Percentiles rank a stretch among this genome's conserved stretches.
Conservation (phyloP, 148 eudicot genomes). For the Rhododendron molle region DNA sequence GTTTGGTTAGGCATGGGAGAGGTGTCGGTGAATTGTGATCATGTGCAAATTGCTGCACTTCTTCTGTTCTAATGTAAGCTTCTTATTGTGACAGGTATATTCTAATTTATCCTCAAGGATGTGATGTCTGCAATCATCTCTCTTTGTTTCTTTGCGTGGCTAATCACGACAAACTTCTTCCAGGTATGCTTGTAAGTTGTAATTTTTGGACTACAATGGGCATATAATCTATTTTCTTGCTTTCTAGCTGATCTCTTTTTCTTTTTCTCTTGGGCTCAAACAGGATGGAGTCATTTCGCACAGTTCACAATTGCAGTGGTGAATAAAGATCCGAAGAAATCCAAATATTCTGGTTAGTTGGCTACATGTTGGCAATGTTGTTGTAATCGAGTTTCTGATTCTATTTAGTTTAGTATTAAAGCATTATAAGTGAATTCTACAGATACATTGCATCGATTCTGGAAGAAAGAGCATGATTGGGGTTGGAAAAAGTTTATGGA, state of each 20-base stretch:
- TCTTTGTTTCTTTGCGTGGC: constrained; percentile 92
- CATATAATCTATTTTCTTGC: background rate
- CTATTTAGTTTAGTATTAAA: constrained; percentile 1
- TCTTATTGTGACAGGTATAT: constrained; percentile 61
- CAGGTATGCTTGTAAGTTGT: constrained; percentile 42
- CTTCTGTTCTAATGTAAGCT: background rate
- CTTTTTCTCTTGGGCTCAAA: constrained; percentile 5
- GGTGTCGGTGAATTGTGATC: background rate
- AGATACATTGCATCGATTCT: constrained; percentile 90
- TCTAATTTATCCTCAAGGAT: constrained; percentile 90
- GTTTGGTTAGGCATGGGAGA: background rate
- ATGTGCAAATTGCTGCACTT: background rate
- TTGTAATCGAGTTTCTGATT: background rate
- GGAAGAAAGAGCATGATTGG: constrained; percentile 99
- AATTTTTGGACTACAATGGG: background rate
- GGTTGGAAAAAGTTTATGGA: constrained; percentile 98
- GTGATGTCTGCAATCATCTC: constrained; percentile 93
- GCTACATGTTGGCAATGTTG: background rate
- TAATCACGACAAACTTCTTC: constrained; percentile 91
- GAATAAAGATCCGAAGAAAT: constrained; percentile 81
- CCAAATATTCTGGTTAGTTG: constrained; percentile 79
- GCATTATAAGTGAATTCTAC: constrained; percentile 9
- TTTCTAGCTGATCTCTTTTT: background rate
- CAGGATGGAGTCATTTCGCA: constrained; percentile 96
- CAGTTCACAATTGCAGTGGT: constrained; percentile 92